phyloP scores from a whole-genome alignment of 1,284 basidiomycete species.

The Rhodotorula sp. region DNA sequence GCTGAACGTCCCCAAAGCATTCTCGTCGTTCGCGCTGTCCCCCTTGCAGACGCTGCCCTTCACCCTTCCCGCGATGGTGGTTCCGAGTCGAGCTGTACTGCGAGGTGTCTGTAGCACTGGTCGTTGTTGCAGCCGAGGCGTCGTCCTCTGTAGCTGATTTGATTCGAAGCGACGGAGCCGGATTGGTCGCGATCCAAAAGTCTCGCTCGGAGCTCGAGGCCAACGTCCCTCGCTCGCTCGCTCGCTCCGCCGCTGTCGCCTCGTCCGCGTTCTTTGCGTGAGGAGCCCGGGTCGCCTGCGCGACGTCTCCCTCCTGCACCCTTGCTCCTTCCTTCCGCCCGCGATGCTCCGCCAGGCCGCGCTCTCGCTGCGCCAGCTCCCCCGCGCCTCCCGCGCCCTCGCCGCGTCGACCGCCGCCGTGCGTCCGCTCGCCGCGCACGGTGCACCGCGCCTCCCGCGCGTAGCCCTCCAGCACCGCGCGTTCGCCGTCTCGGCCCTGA shows the following conservation, averaged over 20 bases:
- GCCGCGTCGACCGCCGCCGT: slow-evolving; percentile 1
- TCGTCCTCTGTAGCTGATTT: too few relatives aligned
- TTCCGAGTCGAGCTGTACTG: too few relatives aligned
- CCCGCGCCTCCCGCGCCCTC: slow-evolving; percentile 1
- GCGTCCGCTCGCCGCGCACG: neutral
- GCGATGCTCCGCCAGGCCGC: slow-evolving; percentile 26
- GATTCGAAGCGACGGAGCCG: too few relatives aligned
- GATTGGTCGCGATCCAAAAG: neutral
- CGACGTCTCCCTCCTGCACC: too few relatives aligned
- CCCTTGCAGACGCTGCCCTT: too few relatives aligned
- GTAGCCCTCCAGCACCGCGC: slow-evolving; percentile 1
- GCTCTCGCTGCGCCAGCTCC: slow-evolving; percentile 11
- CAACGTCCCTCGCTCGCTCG: neutral
- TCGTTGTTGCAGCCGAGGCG: too few relatives aligned
- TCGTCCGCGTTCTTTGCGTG: neutral
- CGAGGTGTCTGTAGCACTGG: too few relatives aligned
- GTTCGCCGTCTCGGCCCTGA: slow-evolving; percentile 13
- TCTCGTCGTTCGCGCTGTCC: too few relatives aligned
- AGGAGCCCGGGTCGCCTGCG: too few relatives aligned
- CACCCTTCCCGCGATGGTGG: too few relatives aligned
- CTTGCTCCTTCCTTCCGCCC: neutral
- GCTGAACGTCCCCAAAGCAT: too few relatives aligned
- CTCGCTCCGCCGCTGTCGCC: neutral
- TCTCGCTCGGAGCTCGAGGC: neutral
- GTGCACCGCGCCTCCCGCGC: neutral